Evolutionary conservation across 768 basidiomycete species (phyloP).

Genomic region (Artomyces pyxidatus): DNA sequence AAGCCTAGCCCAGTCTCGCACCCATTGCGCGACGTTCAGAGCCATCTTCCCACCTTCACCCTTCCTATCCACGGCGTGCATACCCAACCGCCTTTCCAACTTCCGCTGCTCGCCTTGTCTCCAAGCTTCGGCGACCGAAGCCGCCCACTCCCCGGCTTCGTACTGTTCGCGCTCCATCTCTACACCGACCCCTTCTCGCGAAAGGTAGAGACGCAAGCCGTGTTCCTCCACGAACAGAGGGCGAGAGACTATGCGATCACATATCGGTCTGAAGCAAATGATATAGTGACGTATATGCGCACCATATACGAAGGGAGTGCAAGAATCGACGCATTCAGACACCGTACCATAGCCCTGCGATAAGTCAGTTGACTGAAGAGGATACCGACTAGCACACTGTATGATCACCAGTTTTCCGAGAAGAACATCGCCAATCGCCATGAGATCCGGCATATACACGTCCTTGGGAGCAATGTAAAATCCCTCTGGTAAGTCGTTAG

Average conservation of each 20-base stretch:
- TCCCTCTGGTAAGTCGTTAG: conserved; percentile 47
- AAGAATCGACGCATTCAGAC: conserved; percentile 68
- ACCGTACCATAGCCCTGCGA: conserved; percentile 76
- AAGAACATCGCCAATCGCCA: conserved; percentile 63
- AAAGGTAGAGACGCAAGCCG: conserved; percentile 58
- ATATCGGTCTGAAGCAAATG: no score
- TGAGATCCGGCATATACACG: conserved; percentile 80
- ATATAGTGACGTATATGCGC: no score
- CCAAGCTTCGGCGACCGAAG: conserved; percentile 51
- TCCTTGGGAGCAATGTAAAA: conserved; percentile 73
- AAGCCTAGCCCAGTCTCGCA: conserved; percentile 22
- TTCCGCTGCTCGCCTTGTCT: conserved; percentile 39
- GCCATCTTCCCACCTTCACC: conserved; percentile 41
- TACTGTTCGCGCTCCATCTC: conserved; percentile 58
- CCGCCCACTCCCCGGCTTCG: conserved; percentile 69
- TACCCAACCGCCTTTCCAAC: conserved; percentile 38
- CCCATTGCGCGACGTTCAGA: conserved; percentile 42
- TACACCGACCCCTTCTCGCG: conserved; percentile 57
- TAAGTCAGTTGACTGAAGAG: background rate
- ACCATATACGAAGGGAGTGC: conserved; percentile 77
- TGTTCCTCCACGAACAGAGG: conserved; percentile 79
- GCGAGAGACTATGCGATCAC: conserved; percentile 73
- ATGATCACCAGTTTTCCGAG: conserved; percentile 67
- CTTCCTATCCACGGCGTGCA: conserved; percentile 30
- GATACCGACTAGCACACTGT: background rate